These are phyloP conservation scores for Lagenaria siceraria DNA, from an alignment of 306 rosid genomes.

Conservation along the genomic window DNA sequence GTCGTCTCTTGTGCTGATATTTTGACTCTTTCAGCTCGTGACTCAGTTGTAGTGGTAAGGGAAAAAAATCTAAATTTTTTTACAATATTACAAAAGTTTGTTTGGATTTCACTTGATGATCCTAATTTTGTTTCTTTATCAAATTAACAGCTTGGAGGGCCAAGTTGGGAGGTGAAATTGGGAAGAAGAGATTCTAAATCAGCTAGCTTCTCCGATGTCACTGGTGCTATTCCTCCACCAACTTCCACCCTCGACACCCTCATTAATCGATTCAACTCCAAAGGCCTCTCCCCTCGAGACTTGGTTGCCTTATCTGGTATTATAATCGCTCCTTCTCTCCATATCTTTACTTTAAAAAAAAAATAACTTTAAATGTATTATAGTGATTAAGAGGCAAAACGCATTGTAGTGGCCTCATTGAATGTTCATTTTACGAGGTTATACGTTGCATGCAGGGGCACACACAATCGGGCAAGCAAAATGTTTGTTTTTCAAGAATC, in stretches of 20 bases:
- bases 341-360: too few relatives aligned
- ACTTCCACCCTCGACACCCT: conserved; percentile 27
- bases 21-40: conserved; percentile 40
- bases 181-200: conserved; percentile 87
- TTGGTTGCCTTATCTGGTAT: conserved; percentile 88
- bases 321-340: too few relatives aligned
- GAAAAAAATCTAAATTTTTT: background rate
- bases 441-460: conserved; percentile 23
- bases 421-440: too few relatives aligned
- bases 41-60: conserved; percentile 25
- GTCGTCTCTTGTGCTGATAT: conserved; percentile 28
- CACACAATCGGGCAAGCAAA: conserved; percentile 71
- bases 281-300: conserved; percentile 51
- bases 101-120: too few relatives aligned
- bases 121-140: background rate
- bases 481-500: conserved; percentile 38
- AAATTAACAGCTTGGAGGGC: conserved; percentile 63
- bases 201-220: conserved; percentile 40
- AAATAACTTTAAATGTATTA: too few relatives aligned
- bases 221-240: conserved; percentile 56
- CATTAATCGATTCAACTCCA: conserved; percentile 21
- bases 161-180: conserved; percentile 51
- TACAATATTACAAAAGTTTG: background rate
- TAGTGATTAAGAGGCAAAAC: too few relatives aligned
- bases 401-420: too few relatives aligned